A percentile compares a stretch with the other conserved stretches of the same genome.
Evolutionary conservation across 306 rosid genomes (phyloP).

Genomic region (Mimosa bimucronata): DNA sequence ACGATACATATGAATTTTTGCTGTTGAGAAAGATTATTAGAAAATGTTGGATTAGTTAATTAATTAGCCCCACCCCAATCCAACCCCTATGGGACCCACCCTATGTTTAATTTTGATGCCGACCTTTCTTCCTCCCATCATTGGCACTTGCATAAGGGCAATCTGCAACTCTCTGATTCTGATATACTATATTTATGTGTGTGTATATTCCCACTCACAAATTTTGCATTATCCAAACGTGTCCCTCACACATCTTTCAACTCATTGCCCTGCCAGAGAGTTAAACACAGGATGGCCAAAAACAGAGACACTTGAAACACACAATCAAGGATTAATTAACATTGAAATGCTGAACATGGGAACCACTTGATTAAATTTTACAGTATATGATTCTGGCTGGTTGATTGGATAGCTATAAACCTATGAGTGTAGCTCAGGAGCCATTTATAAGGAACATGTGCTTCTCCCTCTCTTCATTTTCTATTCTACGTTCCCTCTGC

Average conservation of each 20-base stretch:
- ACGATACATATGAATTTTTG: slow-evolving; percentile 34
- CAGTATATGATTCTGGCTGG: slow-evolving; percentile 9
- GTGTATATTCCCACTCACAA: slow-evolving; percentile 11
- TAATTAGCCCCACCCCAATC: background rate
- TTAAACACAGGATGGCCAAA: background rate
- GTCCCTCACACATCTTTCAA: background rate
- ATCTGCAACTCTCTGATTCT: slow-evolving; percentile 33
- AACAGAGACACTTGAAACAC: background rate
- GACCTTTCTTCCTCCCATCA: slow-evolving; percentile 39
- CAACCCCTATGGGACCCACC: slow-evolving; percentile 24
- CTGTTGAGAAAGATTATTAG: background rate
- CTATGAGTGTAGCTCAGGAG: slow-evolving; percentile 6
- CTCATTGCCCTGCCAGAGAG: slow-evolving; percentile 2
- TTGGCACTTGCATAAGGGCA: background rate
- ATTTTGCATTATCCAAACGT: slow-evolving; percentile 8
- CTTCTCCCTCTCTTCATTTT: slow-evolving; percentile 20
- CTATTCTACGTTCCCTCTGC: background rate
- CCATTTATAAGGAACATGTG: slow-evolving; percentile 22
- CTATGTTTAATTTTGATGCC: slow-evolving; percentile 37
- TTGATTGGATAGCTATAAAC: slow-evolving; percentile 22
- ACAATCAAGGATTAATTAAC: background rate
- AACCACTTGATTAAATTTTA: slow-evolving; percentile 27
- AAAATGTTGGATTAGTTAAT: background rate
- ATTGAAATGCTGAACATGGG: slow-evolving; percentile 14
- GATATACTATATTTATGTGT: background rate